phyloP scores from a whole-genome alignment of 805 yeast genomes.

The Pichia heedii region DNA sequence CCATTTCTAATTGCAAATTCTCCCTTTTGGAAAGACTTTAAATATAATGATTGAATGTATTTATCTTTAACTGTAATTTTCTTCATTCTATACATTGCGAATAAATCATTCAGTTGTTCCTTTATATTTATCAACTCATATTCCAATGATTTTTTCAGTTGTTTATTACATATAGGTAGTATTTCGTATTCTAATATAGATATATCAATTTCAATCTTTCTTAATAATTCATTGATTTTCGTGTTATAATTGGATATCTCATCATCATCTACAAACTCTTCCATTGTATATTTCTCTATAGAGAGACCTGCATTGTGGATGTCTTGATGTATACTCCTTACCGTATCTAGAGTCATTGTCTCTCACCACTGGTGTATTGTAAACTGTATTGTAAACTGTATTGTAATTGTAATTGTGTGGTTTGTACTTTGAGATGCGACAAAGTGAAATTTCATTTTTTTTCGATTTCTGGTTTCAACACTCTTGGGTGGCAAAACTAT shows the following conservation, averaged over 20 bases:
- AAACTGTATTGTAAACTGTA: too few species aligned
- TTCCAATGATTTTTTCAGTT: conserved; percentile 1
- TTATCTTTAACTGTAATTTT: conserved; percentile 19
- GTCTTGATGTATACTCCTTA: neutral
- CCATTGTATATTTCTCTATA: neutral
- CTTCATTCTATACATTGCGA: conserved; percentile 21
- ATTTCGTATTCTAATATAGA: conserved; percentile 10
- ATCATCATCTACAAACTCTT: neutral
- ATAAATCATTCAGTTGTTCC: conserved; percentile 21
- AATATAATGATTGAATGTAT: conserved; percentile 10
- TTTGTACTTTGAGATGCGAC: too few species aligned
- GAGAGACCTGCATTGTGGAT: neutral
- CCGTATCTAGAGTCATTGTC: neutral
- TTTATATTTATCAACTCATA: conserved; percentile 13
- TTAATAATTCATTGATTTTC: neutral
- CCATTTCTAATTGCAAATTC: conserved; percentile 2
- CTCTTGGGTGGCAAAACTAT: too few species aligned
- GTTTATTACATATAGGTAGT: conserved; percentile 3
- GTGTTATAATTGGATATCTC: neutral
- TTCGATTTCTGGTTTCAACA: too few species aligned
- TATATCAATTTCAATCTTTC: conserved; percentile 8
- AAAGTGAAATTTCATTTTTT: too few species aligned
- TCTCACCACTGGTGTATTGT: too few species aligned
- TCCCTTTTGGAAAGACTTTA: conserved; percentile 8
- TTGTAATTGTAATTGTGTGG: too few species aligned